Evolutionary conservation across 257 asterid species (phyloP).

Genomic region (Solanum ossicruentum): DNA sequence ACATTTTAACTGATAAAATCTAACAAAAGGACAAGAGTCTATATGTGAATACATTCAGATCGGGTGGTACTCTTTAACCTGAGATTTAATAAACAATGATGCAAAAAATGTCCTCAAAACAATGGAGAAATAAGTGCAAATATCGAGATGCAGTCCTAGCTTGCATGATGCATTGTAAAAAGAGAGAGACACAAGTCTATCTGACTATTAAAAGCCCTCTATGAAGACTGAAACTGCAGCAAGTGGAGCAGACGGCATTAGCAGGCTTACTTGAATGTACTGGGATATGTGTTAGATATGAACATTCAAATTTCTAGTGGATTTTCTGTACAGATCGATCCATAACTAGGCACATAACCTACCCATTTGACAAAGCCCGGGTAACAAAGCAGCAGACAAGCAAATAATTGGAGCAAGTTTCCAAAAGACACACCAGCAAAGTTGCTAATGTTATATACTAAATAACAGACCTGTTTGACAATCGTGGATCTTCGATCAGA

Average conservation of each 20-base stretch:
- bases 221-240: neutral
- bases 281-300: neutral
- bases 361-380: neutral
- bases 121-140: neutral
- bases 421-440: neutral
- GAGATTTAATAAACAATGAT: neutral
- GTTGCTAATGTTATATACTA: neutral
- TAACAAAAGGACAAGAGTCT: neutral
- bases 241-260: neutral
- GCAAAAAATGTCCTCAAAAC: neutral
- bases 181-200: neutral
- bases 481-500: constrained; percentile 98
- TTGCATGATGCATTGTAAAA: neutral
- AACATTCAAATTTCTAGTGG: neutral
- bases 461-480: constrained; percentile 72
- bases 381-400: neutral
- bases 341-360: neutral
- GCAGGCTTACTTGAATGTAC: neutral
- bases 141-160: neutral
- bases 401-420: neutral
- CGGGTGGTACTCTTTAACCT: neutral
- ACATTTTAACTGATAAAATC: neutral
- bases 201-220: neutral
- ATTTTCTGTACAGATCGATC: neutral
- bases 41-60: neutral